Base-by-base conservation (phyloP, 306 rosid species). In the Cicer yamashitae region DNA sequence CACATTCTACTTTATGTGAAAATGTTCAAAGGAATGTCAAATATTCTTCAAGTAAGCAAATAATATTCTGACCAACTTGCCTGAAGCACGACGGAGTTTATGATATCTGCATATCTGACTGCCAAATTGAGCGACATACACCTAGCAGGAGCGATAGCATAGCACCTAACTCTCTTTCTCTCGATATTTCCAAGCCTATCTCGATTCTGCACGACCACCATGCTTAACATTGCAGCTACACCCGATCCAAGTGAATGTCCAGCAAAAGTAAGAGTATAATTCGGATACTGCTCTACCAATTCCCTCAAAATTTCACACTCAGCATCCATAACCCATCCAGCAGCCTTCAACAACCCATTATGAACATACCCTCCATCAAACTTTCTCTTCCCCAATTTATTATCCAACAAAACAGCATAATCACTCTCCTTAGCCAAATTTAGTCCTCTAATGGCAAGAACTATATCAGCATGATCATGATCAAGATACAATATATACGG, bases 171-270 rank as follows among this genome's bases (percentile, higher is more conserved):
- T 64, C 91, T 89, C 84, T 77, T 90, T 74, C 97, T 84, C 51
- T 87, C 94, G 15, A 91, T 90, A 79, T 88, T 67, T 76, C 93
- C 93, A 72, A 94, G 81, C 72, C 81, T 83, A 69, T 88, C 82
- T 12, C 50, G 83, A 71, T 86, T 88, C 80, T 90, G 96, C 67
- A 88, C 96, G 20, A 84, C 98, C 75, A 94, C 70, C 90, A 94
- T 78, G 47, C 93, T 67, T 65, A 94, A 79, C 90, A 91, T 71
- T 56, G 96, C 86, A 10, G 96, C 96, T 45, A 94, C 96, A 52
- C 98, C 98, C 0, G 98, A 91, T 66, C 98, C 98, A 74, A 94
- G 91, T 61, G 97, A 94, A 81, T 94, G 98, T 43, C 98, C 98
- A 0, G 91, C 71, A 70, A 94, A 94, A 82, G 96, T 91, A 81